Evolutionary conservation across 2,329 filamentous ascomycete species (phyloP).

Genomic region (Fusarium mexicanum): DNA sequence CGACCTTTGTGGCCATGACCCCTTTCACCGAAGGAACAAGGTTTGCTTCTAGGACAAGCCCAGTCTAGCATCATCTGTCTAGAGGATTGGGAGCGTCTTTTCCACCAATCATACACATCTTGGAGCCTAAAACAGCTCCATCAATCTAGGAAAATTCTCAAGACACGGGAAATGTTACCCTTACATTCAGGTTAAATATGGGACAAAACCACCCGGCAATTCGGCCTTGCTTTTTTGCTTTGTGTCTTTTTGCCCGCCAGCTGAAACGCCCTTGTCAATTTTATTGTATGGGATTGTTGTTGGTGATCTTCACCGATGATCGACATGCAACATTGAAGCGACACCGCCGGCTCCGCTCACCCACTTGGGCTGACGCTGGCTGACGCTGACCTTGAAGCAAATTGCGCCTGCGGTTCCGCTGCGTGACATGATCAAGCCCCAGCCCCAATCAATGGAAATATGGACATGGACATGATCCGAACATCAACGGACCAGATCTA

Average conservation of each 20-base stretch:
- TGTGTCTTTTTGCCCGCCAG: too few species aligned
- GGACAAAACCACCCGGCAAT: not conserved
- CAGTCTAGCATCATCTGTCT: constrained; percentile 1
- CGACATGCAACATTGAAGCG: not conserved
- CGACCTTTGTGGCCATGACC: not conserved
- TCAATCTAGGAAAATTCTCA: not conserved
- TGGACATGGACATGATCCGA: not conserved
- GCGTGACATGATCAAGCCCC: not conserved
- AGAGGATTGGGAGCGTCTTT: not conserved
- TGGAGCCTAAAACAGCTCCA: not conserved
- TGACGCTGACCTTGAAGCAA: not conserved
- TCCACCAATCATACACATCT: not conserved
- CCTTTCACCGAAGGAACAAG: constrained; percentile 3
- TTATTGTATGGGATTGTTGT: too few species aligned
- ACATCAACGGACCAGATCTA: constrained; percentile 1
- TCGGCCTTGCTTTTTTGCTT: not conserved
- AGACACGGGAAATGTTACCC: constrained; percentile 4
- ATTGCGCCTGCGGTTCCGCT: constrained; percentile 28
- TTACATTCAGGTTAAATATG: not conserved
- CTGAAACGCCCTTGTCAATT: not conserved
- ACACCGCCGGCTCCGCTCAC: constrained; percentile 4
- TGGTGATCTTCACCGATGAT: not conserved
- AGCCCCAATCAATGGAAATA: not conserved
- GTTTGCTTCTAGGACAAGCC: constrained; percentile 9
- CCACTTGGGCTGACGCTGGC: not conserved